phyloP scores from a whole-genome alignment of 768 basidiomycete genomes.

The Lepiota subincarnata region DNA sequence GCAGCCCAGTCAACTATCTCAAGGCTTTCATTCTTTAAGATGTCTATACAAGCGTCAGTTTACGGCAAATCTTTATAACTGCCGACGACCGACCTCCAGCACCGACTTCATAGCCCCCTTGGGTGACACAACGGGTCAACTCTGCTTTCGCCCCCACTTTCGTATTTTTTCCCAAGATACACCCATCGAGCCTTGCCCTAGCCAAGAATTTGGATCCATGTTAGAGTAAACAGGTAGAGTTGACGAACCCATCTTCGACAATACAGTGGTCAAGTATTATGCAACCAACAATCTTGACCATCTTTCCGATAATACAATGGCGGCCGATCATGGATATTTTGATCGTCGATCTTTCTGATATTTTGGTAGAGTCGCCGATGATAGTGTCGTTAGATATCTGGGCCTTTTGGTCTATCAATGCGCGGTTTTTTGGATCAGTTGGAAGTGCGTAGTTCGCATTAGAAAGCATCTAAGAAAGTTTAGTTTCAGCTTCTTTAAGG shows the following conservation, averaged over 20 bases:
- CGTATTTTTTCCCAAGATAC: constrained; percentile 71
- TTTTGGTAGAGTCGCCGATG: constrained; percentile 76
- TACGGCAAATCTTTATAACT: neutral
- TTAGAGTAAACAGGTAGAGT: neutral
- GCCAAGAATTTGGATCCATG: constrained; percentile 3
- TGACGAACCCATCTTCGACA: constrained; percentile 75
- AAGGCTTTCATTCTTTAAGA: constrained; percentile 39
- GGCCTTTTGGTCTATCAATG: constrained; percentile 73
- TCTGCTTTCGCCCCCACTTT: constrained; percentile 69
- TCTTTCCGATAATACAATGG: constrained; percentile 81
- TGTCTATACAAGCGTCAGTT: constrained; percentile 34
- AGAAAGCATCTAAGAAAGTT: constrained; percentile 43
- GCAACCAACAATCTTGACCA: constrained; percentile 79
- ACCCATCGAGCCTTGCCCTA: constrained; percentile 75
- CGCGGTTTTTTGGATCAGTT: constrained; percentile 55
- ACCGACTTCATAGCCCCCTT: constrained; percentile 72
- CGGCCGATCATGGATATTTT: constrained; percentile 77
- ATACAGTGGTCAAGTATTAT: constrained; percentile 88
- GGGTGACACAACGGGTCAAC: constrained; percentile 63
- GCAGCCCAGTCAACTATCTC: constrained; percentile 36
- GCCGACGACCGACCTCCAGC: constrained; percentile 44
- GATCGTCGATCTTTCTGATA: constrained; percentile 76
- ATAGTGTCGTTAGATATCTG: constrained; percentile 82
- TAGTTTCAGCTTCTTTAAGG: neutral
- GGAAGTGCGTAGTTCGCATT: constrained; percentile 51